phyloP scores from a whole-genome alignment of 2,329 filamentous ascomycete genomes.

The Claviceps fusiformis region DNA sequence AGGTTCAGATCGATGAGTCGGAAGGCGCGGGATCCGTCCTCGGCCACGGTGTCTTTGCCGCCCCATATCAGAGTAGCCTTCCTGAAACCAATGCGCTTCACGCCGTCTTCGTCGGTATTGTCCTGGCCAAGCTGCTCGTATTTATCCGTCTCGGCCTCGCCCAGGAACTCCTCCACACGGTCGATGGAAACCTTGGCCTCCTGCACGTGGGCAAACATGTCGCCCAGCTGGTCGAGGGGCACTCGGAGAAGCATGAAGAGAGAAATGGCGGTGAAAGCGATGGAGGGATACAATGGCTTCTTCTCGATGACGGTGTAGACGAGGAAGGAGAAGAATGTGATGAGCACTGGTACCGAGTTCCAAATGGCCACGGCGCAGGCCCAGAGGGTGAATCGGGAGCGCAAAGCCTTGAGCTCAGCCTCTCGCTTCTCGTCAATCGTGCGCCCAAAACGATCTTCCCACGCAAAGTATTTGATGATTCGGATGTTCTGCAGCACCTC shows the following conservation, averaged over 20 bases:
- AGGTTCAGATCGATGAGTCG: conserved; percentile 72
- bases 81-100: conserved; percentile 70
- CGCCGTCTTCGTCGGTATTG: conserved; percentile 53
- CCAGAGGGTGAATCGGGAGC: conserved; percentile 81
- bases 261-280: conserved; percentile 92
- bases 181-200: conserved; percentile 95
- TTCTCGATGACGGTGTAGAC: conserved; percentile 83
- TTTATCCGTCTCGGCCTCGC: conserved; percentile 91
- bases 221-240: conserved; percentile 86
- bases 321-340: conserved; percentile 92
- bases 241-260: conserved; percentile 90
- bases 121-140: conserved; percentile 69
- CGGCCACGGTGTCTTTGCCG: conserved; percentile 44
- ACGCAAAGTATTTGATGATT: conserved; percentile 99
- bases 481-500: conserved; percentile 94
- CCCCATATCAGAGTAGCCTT: conserved; percentile 86
- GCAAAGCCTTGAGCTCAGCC: conserved; percentile 63
- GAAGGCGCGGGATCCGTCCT: conserved; percentile 61
- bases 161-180: conserved; percentile 87
- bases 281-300: conserved; percentile 78
- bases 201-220: conserved; percentile 97
- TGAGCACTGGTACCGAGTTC: conserved; percentile 90
- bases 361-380: conserved; percentile 83
- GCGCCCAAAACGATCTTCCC: conserved; percentile 81
- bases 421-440: conserved; percentile 81